phyloP scores from a whole-genome alignment of 192 early-diverging fungal genomes.

The Entomortierella beljakovae region DNA sequence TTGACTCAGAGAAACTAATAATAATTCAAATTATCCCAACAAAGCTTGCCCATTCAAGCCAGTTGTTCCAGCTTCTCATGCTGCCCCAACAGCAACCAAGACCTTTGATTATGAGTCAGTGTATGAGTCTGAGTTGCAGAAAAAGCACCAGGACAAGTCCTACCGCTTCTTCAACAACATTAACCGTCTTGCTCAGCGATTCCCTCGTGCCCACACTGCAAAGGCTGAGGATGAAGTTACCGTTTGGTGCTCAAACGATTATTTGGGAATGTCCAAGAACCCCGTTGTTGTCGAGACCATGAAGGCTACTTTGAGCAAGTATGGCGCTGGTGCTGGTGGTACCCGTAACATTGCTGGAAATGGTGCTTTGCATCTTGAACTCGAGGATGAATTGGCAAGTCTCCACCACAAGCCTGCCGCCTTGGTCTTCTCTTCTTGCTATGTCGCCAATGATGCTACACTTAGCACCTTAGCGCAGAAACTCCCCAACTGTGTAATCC shows the following conservation, averaged over 20 bases:
- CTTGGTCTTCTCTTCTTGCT: constrained; percentile 97
- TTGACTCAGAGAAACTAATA: no score
- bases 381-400: constrained; percentile 92
- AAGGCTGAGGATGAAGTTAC: constrained; percentile 89
- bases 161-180: constrained; percentile 99
- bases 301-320: constrained; percentile 95
- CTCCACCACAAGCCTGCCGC: constrained; percentile 93
- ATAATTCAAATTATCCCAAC: background rate
- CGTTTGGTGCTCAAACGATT: constrained; percentile 99
- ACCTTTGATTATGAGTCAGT: constrained; percentile 92
- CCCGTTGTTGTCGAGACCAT: constrained; percentile 87
- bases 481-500: constrained; percentile 93
- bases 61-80: constrained; percentile 52
- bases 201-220: constrained; percentile 94
- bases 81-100: constrained; percentile 50
- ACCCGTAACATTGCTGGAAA: constrained; percentile 99
- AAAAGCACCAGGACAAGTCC: constrained; percentile 96
- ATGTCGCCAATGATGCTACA: constrained; percentile 98
- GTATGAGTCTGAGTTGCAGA: constrained; percentile 87
- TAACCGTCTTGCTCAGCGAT: constrained; percentile 94
- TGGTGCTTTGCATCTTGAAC: constrained; percentile 90
- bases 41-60: constrained; percentile 56
- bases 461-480: constrained; percentile 88
- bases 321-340: constrained; percentile 98
- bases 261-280: constrained; percentile 96